phyloP scores from a whole-genome alignment of 306 rosid species.

The Mucuna pruriens region DNA sequence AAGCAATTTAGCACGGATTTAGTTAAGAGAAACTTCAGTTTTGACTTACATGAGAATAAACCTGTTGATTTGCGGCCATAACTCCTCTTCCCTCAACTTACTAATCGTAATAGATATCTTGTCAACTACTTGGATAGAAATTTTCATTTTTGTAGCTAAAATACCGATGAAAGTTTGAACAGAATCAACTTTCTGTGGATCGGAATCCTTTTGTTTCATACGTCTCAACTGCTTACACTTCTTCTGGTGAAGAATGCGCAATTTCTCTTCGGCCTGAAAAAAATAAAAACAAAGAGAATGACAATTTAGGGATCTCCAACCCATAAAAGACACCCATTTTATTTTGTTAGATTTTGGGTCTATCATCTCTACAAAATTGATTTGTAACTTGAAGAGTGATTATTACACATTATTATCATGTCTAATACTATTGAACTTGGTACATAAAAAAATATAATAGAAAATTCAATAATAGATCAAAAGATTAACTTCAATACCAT shows the following conservation, averaged over 20 bases:
- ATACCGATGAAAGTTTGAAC: conserved; percentile 44
- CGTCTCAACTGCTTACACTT: conserved; percentile 66
- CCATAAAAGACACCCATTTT: background rate
- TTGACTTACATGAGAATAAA: conserved; percentile 69
- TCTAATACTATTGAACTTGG: too few species aligned
- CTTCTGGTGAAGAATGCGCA: conserved; percentile 68
- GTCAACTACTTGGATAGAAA: conserved; percentile 83
- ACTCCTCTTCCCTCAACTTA: conserved; percentile 77
- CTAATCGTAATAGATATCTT: conserved; percentile 68
- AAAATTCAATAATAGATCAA: too few species aligned
- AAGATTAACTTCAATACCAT: too few species aligned
- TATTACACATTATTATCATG: too few species aligned
- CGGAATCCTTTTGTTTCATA: conserved; percentile 50
- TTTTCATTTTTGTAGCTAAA: conserved; percentile 64
- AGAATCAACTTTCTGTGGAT: conserved; percentile 54
- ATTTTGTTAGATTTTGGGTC: too few species aligned
- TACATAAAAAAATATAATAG: too few species aligned
- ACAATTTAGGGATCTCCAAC: background rate
- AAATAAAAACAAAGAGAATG: background rate
- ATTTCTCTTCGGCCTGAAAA: conserved; percentile 75
- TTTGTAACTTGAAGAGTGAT: too few species aligned
- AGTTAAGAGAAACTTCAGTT: background rate
- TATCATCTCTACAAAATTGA: too few species aligned
- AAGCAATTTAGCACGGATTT: background rate
- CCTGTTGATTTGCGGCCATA: conserved; percentile 68